These are phyloP conservation scores for Podosphaera fusca DNA, from an alignment of 2,329 filamentous ascomycete species.

Conservation along the genomic window DNA sequence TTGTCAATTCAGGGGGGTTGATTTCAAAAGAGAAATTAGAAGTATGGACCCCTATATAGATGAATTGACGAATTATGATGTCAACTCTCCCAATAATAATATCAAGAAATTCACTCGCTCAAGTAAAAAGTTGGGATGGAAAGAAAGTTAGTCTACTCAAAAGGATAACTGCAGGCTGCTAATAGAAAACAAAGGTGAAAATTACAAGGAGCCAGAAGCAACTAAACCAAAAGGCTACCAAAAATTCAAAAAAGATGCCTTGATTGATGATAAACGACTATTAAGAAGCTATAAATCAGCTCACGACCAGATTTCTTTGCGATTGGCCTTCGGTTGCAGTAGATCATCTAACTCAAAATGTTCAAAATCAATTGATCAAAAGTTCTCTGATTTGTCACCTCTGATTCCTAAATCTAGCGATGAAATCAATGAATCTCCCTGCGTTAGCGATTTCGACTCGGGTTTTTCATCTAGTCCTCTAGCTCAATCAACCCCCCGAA, in stretches of 20 bases:
- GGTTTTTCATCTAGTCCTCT: slow-evolving; percentile 11
- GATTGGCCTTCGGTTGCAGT: not conserved
- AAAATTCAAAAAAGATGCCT: slow-evolving; percentile 6
- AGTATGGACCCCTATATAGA: slow-evolving; percentile 4
- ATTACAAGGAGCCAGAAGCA: slow-evolving; percentile 6
- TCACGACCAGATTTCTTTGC: slow-evolving; percentile 6
- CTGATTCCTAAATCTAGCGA: not conserved
- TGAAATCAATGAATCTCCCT: not conserved
- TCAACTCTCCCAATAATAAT: slow-evolving; percentile 3
- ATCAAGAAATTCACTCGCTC: not conserved
- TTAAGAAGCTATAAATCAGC: slow-evolving; percentile 5
- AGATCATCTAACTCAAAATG: too few relatives aligned
- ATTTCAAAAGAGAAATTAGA: slow-evolving; percentile 4
- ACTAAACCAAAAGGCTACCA: slow-evolving; percentile 6
- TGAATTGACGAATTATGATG: slow-evolving; percentile 2
- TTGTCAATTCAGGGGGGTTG: slow-evolving; percentile 4
- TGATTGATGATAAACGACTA: slow-evolving; percentile 6
- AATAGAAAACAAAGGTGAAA: slow-evolving; percentile 4
- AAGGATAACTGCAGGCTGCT: not conserved
- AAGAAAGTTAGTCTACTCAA: slow-evolving; percentile 6
- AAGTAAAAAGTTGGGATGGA: slow-evolving; percentile 7
- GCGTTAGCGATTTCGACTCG: slow-evolving; percentile 6
- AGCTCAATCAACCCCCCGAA: slow-evolving; percentile 12
- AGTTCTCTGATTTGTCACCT: not conserved
- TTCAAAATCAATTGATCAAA: not conserved